Percentiles rank a stretch among this genome's conserved stretches.
Conservation (phyloP, 2,329 filamentous ascomycete species). For the Immersiporthe knoxdaviesiana region DNA sequence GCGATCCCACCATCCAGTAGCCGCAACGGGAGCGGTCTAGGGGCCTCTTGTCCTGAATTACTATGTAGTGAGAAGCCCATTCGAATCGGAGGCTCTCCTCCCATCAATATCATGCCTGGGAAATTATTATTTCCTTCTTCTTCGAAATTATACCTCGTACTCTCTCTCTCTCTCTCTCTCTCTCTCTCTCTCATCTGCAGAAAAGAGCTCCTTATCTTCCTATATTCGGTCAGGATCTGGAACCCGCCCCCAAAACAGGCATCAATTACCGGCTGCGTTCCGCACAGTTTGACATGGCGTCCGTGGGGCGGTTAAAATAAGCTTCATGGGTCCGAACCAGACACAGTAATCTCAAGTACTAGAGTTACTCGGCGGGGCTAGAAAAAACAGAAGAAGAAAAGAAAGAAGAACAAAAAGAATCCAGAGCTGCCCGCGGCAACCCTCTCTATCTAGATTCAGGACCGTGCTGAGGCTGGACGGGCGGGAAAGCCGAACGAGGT, state of each 20-base stretch:
- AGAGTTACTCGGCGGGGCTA: not conserved
- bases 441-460: not conserved
- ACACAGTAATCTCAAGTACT: not conserved
- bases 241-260: not conserved
- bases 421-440: not conserved
- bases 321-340: conserved; percentile 7
- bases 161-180: no score
- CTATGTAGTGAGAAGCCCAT: not conserved
- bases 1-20: no score
- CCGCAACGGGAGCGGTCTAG: no score
- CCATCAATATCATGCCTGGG: not conserved
- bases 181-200: no score
- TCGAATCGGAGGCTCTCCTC: not conserved
- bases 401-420: no score
- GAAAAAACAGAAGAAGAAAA: no score
- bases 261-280: conserved; percentile 1
- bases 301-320: conserved; percentile 3
- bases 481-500: not conserved
- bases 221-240: not conserved
- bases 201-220: not conserved
- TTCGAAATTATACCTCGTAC: not conserved
- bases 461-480: not conserved
- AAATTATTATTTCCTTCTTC: not conserved
- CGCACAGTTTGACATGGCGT: not conserved
- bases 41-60: not conserved